Base-by-base conservation (phyloP, 2,329 filamentous ascomycete genomes). In the Cladosporium sp. region DNA sequence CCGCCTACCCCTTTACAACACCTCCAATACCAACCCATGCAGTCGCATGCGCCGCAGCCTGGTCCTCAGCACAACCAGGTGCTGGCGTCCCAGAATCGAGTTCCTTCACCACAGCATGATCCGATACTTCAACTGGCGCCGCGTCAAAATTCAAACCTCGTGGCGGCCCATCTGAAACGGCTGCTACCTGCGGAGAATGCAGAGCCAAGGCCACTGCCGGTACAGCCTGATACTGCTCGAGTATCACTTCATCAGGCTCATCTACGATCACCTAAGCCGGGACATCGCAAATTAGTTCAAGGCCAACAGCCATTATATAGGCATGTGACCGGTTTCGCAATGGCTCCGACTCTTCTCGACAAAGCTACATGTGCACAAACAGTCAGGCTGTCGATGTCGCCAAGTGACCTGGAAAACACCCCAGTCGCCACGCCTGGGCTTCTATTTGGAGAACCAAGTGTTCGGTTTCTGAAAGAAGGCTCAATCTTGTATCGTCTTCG, bases 401-500 rank as follows among this genome's bases (percentile, higher is more conserved):
- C 12, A 19, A 19, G 17, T 3, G 22, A 54, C 6, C 17, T 54
- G 64, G 56, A 45, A 12, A 22, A 6, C 2, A 40, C 45, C 17
- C 51, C 51, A 3, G n/a, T 6, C 7, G 22, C n/a, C 12, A 24
- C 10, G 12, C 13, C 51, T 6, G 25, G 24, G 17, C 25, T 42
- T n/a, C 10, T 47, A 17, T 40, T 32, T 1, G 52, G 52, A 47
- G 52, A 25, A 19, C 52, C 52, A 9, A 15, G 28, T 1, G 6
- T 39, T 40, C 73, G 70, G 56, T 61, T 49, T 24, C 77, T 74
- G 65, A 74, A 70, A 17, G 75, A 83, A 58, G 82, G 82, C 4
- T 84, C 82, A 50, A 71, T 82, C 4, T 80, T 84, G 35, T 86
- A 87, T 66, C 87, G 91, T 15, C 66, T 96, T 20, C 86, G 90